A percentile compares a stretch with the other conserved stretches of the same genome.
Conservation (phyloP, 1,139 yeast genomes). For the Wickerhamomyces sp. region DNA sequence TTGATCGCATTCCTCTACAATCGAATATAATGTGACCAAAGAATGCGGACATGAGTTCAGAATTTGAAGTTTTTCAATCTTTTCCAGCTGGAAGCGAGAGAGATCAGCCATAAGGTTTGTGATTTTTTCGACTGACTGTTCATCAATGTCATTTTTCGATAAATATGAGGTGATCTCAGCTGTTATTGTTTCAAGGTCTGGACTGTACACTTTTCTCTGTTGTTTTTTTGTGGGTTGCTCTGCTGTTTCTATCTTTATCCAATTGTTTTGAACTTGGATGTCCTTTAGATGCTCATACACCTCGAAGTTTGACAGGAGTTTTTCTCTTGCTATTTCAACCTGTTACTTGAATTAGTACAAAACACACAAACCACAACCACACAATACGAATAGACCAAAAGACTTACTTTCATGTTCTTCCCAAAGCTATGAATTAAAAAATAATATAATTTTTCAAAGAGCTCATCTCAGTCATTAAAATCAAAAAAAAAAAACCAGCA, state of each 20-base stretch:
- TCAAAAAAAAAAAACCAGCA: not conserved
- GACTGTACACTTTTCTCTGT: slow-evolving; percentile 28
- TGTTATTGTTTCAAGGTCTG: slow-evolving; percentile 63
- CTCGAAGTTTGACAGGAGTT: slow-evolving; percentile 68
- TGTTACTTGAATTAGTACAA: too few species aligned
- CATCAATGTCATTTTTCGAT: slow-evolving; percentile 39
- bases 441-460: too few species aligned
- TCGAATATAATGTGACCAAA: slow-evolving; percentile 69
- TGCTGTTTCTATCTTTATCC: slow-evolving; percentile 18
- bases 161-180: slow-evolving; percentile 54
- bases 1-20: slow-evolving; percentile 89
- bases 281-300: slow-evolving; percentile 57
- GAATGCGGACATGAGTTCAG: slow-evolving; percentile 77
- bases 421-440: too few species aligned
- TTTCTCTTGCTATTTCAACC: slow-evolving; percentile 49
- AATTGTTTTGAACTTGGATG: slow-evolving; percentile 41
- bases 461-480: not conserved
- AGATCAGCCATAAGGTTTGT: slow-evolving; percentile 47
- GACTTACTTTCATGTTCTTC: slow-evolving; percentile 15
- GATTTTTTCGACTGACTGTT: slow-evolving; percentile 46
- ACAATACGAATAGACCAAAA: not conserved
- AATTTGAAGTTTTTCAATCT: slow-evolving; percentile 81
- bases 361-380: too few species aligned
- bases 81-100: slow-evolving; percentile 58
- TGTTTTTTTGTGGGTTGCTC: slow-evolving; percentile 23